Evolutionary conservation across 106 monocot genomes (phyloP).

Genomic region (Dendrobium nobile): DNA sequence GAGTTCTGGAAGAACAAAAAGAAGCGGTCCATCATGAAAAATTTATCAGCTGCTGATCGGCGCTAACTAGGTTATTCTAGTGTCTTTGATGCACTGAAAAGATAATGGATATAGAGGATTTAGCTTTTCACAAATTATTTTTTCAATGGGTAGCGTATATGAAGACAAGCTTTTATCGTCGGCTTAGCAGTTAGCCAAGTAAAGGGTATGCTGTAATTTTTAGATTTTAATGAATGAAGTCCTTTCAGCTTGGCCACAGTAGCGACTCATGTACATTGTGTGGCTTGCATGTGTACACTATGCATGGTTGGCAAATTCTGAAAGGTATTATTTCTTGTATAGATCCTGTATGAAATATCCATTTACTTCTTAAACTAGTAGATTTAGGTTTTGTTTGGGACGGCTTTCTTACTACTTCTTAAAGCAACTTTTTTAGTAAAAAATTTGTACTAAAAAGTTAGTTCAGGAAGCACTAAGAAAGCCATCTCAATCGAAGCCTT

Average conservation of each 20-base stretch:
- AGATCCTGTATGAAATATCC: not conserved
- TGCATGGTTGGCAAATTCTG: not conserved
- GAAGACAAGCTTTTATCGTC: not conserved
- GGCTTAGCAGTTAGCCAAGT: not conserved
- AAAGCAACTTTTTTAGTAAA: too few species aligned
- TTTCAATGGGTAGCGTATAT: not conserved
- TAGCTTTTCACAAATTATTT: not conserved
- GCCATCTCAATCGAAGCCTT: too few species aligned
- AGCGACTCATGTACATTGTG: not conserved
- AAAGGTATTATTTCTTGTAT: not conserved
- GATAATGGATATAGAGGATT: not conserved
- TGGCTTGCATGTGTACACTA: not conserved
- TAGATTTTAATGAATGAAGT: not conserved
- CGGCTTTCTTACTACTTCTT: too few species aligned
- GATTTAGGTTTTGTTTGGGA: not conserved
- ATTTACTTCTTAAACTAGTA: not conserved
- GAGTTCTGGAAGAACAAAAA: constrained; percentile 90
- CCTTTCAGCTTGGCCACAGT: not conserved
- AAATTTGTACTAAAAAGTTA: too few species aligned
- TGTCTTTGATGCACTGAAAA: not conserved
- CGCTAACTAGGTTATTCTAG: not conserved
- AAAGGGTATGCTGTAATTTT: not conserved
- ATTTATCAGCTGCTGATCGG: not conserved
- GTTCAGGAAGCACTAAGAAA: too few species aligned
- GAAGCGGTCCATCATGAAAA: constrained; percentile 20